Evolutionary conservation across 768 basidiomycete genomes (phyloP), one percentile per base, ranked within the genome.

Genomic region (Stropharia rugosoannulata): DNA sequence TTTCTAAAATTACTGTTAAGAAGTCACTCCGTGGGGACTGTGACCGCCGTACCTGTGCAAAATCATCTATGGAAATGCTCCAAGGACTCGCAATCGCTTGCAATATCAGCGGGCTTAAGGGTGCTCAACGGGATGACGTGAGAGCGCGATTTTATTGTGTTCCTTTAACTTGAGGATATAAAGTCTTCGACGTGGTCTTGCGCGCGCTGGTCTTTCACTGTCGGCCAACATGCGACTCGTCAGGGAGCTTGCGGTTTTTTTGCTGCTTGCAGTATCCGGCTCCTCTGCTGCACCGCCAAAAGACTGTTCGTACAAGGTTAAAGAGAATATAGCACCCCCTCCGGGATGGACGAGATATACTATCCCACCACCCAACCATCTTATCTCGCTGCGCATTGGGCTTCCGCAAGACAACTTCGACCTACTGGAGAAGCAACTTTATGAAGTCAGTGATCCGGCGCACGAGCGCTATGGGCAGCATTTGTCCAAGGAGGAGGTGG

Each of bases 401-500:
- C 74, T 86, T 27, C 76, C 73, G 12, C 82, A 82, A 57, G 73
- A 74, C 22, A 71, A 79, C 62, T 77, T 82, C 49, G 59, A 70
- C 56, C 64, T 70, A 16, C 68, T 84, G 11, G 77, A 83, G 61
- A 66, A 75, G 45, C 75, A 78, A 54, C 72, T 85, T 2, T 79
- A 71, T 62, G 78, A 84, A 64, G 73, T 83, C n/a, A 82, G 80
- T 61, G 73, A 85, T 55, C 83, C 83, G 0, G 64, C 59, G 37
- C 81, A 84, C 49, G 59, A 65, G 29, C 75, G 78, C 59, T 82
- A 69, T 46, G 83, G 81, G 1, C 70, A 74, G 22, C 74, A 83
- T 64, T 68, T 90, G 43, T 79, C 86, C 55, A 86, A 86, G 67
- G 82, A 80, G 52, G 81, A 90, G 57, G 84, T 86, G 2, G 85